A percentile compares a stretch with the other conserved stretches of the same genome.
phyloP scores from a whole-genome alignment of 2,329 filamentous ascomycete genomes.

The Chalara sp. region DNA sequence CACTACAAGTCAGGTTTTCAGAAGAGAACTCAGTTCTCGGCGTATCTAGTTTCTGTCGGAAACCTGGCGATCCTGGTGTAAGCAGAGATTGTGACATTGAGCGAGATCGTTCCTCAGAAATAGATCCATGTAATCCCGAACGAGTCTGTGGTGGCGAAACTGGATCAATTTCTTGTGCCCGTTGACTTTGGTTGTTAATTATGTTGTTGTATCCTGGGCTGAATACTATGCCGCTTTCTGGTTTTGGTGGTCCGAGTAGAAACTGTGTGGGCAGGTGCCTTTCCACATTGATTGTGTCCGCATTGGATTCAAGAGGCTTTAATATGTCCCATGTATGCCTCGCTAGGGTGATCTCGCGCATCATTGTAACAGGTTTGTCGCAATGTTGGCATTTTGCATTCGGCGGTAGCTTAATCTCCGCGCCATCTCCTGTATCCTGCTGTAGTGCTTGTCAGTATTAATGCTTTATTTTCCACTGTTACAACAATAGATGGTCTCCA shows the following conservation, averaged over 20 bases:
- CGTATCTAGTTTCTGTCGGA: constrained; percentile 9
- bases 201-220: constrained; percentile 13
- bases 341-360: constrained; percentile 31
- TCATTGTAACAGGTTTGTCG: constrained; percentile 27
- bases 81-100: constrained; percentile 10
- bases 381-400: constrained; percentile 29
- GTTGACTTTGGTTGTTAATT: constrained; percentile 5
- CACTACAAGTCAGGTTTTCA: constrained; percentile 14
- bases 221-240: constrained; percentile 12
- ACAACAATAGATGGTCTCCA: no score
- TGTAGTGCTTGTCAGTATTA: constrained; percentile 5
- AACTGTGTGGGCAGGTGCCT: constrained; percentile 31
- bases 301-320: constrained; percentile 29
- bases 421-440: constrained; percentile 12
- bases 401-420: constrained; percentile 19
- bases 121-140: neutral
- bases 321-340: constrained; percentile 32
- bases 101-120: neutral
- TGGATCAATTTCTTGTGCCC: constrained; percentile 6
- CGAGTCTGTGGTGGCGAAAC: constrained; percentile 6
- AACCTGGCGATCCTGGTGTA: neutral
- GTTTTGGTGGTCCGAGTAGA: constrained; percentile 27
- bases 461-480: neutral
- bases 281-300: constrained; percentile 32
- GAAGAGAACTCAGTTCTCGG: constrained; percentile 11